Conservation (phyloP, 2,329 filamentous ascomycete genomes). For the Aspergillus niger region DNA sequence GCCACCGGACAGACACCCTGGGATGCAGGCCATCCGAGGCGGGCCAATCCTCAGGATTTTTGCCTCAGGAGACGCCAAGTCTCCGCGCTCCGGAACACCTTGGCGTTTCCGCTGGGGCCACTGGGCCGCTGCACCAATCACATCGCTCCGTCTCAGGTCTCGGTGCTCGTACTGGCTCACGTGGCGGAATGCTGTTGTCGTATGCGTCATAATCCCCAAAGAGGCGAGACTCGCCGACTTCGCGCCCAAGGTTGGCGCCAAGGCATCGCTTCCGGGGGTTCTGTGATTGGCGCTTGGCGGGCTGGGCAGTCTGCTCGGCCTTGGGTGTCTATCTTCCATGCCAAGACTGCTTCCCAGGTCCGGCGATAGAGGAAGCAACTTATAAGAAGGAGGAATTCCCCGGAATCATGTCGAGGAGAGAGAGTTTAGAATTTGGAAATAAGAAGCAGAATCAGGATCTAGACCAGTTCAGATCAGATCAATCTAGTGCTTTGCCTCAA, state of each 20-base stretch:
- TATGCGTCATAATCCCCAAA: slow-evolving; percentile 19
- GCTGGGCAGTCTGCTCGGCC: slow-evolving; percentile 3
- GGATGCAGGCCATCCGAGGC: slow-evolving; percentile 9
- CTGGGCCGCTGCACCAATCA: slow-evolving; percentile 12
- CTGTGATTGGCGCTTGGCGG: slow-evolving; percentile 18
- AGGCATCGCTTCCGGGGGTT: slow-evolving; percentile 1
- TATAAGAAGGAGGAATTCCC: not conserved
- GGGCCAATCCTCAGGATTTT: not conserved
- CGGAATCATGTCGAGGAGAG: not conserved
- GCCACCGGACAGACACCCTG: slow-evolving; percentile 10
- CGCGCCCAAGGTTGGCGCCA: slow-evolving; percentile 13
- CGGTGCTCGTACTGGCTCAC: slow-evolving; percentile 15
- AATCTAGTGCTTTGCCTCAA: slow-evolving; percentile 4
- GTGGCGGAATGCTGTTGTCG: slow-evolving; percentile 15
- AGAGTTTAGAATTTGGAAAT: no score
- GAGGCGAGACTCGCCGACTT: not conserved
- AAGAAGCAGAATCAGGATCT: no score
- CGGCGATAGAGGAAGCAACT: not conserved
- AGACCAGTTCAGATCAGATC: slow-evolving; percentile 14
- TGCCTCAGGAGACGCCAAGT: slow-evolving; percentile 21
- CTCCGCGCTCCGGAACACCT: slow-evolving; percentile 20
- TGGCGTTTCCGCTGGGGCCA: slow-evolving; percentile 23
- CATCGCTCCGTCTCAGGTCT: not conserved
- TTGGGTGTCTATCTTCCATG: not conserved
- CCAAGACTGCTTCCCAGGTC: slow-evolving; percentile 9